Evolutionary conservation across 2,329 filamentous ascomycete species (phyloP).

Genomic region (Verticillium klebahnii): DNA sequence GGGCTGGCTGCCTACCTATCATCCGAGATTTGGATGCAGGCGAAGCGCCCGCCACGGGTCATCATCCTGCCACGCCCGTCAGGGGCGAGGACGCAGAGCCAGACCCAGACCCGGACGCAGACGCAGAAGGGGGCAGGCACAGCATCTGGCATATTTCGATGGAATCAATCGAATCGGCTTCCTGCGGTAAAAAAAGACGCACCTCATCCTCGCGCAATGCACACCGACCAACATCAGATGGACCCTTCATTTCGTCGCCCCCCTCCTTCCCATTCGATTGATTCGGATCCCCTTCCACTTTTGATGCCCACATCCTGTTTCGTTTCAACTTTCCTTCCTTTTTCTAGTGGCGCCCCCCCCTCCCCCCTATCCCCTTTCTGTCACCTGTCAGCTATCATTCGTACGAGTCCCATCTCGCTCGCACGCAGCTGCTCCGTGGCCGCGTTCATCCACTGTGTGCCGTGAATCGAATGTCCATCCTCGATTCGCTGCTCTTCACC

Average conservation of each 20-base stretch:
- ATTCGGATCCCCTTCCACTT: not conserved
- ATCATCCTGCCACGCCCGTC: not conserved
- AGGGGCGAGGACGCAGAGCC: not conserved
- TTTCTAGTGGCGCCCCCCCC: not conserved
- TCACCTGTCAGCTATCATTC: not conserved
- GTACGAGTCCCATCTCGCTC: not conserved
- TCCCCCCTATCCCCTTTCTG: not conserved
- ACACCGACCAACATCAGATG: not conserved
- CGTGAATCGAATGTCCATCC: too few species aligned
- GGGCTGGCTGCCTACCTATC: not conserved
- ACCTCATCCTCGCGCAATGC: not conserved
- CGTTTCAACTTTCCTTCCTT: not conserved
- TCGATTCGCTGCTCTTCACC: too few species aligned
- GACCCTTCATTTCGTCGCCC: not conserved
- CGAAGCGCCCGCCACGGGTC: not conserved
- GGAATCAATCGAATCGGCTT: not conserved
- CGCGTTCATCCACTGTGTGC: too few species aligned
- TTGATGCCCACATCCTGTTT: not conserved
- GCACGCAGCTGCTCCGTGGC: not conserved
- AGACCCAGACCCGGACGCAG: not conserved
- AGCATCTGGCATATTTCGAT: not conserved
- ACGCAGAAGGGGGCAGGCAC: not conserved
- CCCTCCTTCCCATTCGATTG: not conserved
- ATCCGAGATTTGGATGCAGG: not conserved
- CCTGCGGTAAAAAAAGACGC: not conserved